A percentile compares a stretch with the other conserved stretches of the same genome.
phyloP scores from a whole-genome alignment of 768 basidiomycete genomes.

The Trichaptum fuscoviolaceum region DNA sequence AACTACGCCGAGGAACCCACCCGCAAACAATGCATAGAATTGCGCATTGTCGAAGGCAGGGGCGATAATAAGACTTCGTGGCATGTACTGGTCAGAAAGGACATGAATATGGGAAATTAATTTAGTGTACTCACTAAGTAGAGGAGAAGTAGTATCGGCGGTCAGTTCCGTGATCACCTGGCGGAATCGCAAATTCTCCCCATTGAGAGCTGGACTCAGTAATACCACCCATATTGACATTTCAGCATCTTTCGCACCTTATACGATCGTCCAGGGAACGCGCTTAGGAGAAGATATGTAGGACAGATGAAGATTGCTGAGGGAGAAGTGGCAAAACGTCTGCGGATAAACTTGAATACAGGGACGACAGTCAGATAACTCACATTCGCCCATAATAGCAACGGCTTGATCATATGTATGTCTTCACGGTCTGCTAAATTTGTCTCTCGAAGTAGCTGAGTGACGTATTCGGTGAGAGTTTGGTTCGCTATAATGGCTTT shows the following conservation, averaged over 20 bases:
- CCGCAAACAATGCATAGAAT: slow-evolving; percentile 32
- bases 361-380: neutral
- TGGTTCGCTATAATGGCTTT: neutral
- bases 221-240: neutral
- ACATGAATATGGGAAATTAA: neutral
- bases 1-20: slow-evolving; percentile 34
- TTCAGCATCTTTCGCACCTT: slow-evolving; percentile 25
- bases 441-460: neutral
- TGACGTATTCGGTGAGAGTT: neutral
- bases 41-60: slow-evolving; percentile 27
- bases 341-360: too few species aligned
- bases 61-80: neutral
- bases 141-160: neutral
- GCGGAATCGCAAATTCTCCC: slow-evolving; percentile 28
- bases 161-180: slow-evolving; percentile 19
- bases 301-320: slow-evolving; percentile 36
- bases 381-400: slow-evolving; percentile 4
- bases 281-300: slow-evolving; percentile 24
- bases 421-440: neutral
- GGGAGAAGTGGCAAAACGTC: too few species aligned
- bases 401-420: neutral
- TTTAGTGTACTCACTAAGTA: neutral
- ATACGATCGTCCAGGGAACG: slow-evolving; percentile 26
- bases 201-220: slow-evolving; percentile 6
- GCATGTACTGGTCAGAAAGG: too few species aligned